Evolutionary conservation across 257 asterid species (phyloP).

Genomic region (Eustoma russellianum): DNA sequence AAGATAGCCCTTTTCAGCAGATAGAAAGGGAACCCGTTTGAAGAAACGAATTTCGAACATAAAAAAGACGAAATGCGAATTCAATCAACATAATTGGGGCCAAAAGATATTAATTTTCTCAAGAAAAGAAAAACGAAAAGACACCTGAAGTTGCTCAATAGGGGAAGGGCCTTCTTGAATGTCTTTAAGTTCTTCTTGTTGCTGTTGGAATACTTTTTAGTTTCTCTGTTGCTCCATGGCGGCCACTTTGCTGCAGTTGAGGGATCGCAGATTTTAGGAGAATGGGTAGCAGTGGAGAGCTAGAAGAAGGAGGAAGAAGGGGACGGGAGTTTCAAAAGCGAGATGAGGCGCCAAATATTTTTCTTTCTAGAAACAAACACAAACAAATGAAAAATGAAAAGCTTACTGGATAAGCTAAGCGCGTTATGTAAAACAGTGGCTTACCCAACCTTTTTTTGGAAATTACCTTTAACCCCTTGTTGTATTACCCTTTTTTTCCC

Average conservation of each 20-base stretch:
- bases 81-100: background rate
- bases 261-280: background rate
- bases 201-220: slow-evolving; percentile 37
- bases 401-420: slow-evolving; percentile 15
- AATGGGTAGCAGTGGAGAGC: background rate
- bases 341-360: slow-evolving; percentile 19
- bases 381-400: background rate
- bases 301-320: background rate
- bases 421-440: too few relatives aligned
- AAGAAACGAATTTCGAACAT: background rate
- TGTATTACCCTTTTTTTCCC: too few relatives aligned
- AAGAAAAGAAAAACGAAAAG: background rate
- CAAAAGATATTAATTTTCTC: background rate
- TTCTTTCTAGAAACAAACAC: too few relatives aligned
- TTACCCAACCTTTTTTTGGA: too few relatives aligned
- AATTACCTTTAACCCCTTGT: too few relatives aligned
- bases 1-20: slow-evolving; percentile 1
- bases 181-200: slow-evolving; percentile 52
- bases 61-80: background rate
- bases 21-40: slow-evolving; percentile 14
- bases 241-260: slow-evolving; percentile 1
- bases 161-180: slow-evolving; percentile 76
- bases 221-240: slow-evolving; percentile 71
- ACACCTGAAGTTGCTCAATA: slow-evolving; percentile 76
- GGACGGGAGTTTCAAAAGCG: slow-evolving; percentile 14